Base-by-base conservation (phyloP, 208 protist genomes). In the Tritrichomonas foetus region DNA sequence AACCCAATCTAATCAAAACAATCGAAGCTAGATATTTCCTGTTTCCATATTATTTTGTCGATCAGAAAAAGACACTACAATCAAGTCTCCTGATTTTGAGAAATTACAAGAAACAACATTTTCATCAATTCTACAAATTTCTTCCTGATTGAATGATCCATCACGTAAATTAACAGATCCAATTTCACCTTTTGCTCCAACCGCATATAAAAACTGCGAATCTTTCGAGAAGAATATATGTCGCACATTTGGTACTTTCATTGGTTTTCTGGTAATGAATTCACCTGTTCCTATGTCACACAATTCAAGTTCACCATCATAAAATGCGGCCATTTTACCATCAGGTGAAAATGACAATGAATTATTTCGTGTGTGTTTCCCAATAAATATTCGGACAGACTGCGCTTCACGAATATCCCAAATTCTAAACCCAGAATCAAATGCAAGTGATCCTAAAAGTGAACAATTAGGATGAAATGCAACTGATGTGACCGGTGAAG, bases 391-490 rank as follows among this genome's bases (percentile, higher is more conserved):
- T 16, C 78, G 44, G 2, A 41, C 41, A 33, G 78, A 33, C 8
- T 33, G 27, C n/a, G 41, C 41, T 61, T 13, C 27, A 1, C 78
- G 0, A 2, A 89, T 27, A 57, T 89, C 78, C 78, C 78, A 89
- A 16, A 89, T 89, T 39, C 78, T 25, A 14, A 49, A 25, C 39
- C n/a, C 39, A 57, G 41, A 16, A 89, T 89, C 78, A 61, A 0
- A 8, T 16, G 78, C 25, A 27, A 49, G 33, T 20, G 78, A 53
- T 44, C 78, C 78, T 20, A 89, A 8, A 39, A 89, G 57, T 53
- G 78, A 44, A n/a, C 78, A 89, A 39, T 89, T 89, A 39, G 78
- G 78, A 36, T 89, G 78, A 36, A 89, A 89, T 57, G 14, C 3
- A 27, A 89, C 47, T 1, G 41, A 33, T 39, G 41, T 57, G 16